Evolutionary conservation across 2,329 filamentous ascomycete genomes (phyloP).

Genomic region (Fusarium equiseti): DNA sequence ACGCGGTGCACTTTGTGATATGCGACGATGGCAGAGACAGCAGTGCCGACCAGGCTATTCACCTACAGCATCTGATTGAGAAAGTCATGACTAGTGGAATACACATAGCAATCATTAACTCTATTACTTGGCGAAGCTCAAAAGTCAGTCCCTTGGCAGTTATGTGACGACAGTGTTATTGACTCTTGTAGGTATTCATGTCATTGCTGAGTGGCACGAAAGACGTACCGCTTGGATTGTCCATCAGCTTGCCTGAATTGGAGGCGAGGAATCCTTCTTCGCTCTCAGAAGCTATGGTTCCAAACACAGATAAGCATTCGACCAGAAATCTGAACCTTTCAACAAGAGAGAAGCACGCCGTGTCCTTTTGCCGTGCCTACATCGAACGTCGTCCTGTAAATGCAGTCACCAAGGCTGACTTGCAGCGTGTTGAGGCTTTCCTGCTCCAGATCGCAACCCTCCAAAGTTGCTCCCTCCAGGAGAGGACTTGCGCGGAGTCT

Average conservation of each 20-base stretch:
- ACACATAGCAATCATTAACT: slow-evolving; percentile 73
- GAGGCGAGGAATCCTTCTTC: background rate
- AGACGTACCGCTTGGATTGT: background rate
- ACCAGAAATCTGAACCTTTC: background rate
- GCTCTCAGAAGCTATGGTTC: background rate
- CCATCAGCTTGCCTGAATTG: background rate
- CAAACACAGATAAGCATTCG: background rate
- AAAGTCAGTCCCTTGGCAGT: slow-evolving; percentile 59
- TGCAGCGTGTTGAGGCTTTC: slow-evolving; percentile 24
- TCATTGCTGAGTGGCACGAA: slow-evolving; percentile 25
- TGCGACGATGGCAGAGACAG: slow-evolving; percentile 69
- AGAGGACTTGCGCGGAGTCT: slow-evolving; percentile 4
- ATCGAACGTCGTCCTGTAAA: slow-evolving; percentile 5
- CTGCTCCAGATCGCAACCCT: slow-evolving; percentile 27
- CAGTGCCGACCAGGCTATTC: slow-evolving; percentile 59
- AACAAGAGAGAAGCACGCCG: slow-evolving; percentile 21
- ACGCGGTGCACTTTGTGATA: slow-evolving; percentile 75
- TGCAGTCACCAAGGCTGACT: background rate
- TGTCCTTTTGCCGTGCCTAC: slow-evolving; percentile 28
- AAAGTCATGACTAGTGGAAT: slow-evolving; percentile 67
- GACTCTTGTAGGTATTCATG: slow-evolving; percentile 32
- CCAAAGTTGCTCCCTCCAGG: slow-evolving; percentile 24
- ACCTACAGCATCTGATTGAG: slow-evolving; percentile 44
- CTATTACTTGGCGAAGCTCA: slow-evolving; percentile 71
- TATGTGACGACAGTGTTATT: background rate